Evolutionary conservation across 1,139 yeast genomes (phyloP).

Genomic region (Hyphopichia khmerensis): DNA sequence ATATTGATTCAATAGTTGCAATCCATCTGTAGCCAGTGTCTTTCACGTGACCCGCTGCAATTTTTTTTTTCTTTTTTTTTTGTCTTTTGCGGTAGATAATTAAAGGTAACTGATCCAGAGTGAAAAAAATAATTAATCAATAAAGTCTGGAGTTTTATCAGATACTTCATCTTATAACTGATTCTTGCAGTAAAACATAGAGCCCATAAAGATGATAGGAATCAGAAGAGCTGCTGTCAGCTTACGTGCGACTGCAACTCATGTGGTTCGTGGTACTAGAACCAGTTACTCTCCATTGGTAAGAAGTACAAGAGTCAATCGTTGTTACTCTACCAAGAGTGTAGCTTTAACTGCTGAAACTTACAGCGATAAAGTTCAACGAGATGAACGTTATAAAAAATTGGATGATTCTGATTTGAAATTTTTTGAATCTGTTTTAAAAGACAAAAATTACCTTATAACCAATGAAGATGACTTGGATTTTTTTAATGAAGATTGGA

Average conservation of each 20-base stretch:
- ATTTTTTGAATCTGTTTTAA: slow-evolving; percentile 58
- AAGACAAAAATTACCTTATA: slow-evolving; percentile 46
- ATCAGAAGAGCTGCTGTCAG: background rate
- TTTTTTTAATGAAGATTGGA: slow-evolving; percentile 89
- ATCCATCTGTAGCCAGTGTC: background rate
- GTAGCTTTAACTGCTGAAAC: slow-evolving; percentile 65
- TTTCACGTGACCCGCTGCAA: background rate
- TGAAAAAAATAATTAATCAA: background rate
- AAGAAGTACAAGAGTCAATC: background rate
- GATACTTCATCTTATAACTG: no score
- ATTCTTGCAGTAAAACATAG: no score
- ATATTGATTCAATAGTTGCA: no score
- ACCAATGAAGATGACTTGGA: slow-evolving; percentile 63
- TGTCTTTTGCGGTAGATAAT: background rate
- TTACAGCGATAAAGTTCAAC: slow-evolving; percentile 52
- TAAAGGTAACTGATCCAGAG: background rate
- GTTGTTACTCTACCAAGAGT: slow-evolving; percentile 31
- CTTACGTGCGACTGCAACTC: background rate
- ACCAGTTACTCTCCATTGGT: background rate
- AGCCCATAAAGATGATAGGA: background rate
- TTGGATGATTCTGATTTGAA: slow-evolving; percentile 59
- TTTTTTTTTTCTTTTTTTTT: background rate
- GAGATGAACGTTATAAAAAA: slow-evolving; percentile 45
- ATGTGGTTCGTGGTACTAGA: slow-evolving; percentile 3
- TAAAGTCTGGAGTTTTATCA: no score